These are phyloP conservation scores for Vicia villosa DNA, from an alignment of 306 rosid species.

Conservation along the genomic window DNA sequence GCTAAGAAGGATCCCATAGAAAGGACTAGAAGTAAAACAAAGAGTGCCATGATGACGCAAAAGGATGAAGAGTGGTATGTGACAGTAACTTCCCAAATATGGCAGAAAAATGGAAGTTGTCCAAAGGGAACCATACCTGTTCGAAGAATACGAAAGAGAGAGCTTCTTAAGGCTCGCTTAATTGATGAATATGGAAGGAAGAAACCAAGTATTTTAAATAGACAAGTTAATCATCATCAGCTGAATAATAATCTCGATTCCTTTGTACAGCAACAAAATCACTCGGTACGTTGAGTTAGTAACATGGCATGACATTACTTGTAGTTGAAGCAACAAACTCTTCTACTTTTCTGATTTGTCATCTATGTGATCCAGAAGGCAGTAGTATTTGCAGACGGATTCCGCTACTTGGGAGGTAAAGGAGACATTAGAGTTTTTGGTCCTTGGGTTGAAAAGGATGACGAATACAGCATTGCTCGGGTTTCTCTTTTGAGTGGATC, in stretches of 20 bases:
- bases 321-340: conserved; percentile 7
- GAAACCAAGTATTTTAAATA: conserved; percentile 37
- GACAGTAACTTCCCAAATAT: too few species aligned
- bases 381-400: conserved; percentile 46
- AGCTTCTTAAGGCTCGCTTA: too few species aligned
- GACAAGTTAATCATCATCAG: conserved; percentile 11
- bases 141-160: too few species aligned
- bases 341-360: conserved; percentile 14
- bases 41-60: conserved; percentile 33
- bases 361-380: conserved; percentile 50
- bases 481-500: conserved; percentile 57
- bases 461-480: conserved; percentile 63
- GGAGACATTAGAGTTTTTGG: conserved; percentile 55
- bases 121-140: too few species aligned
- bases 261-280: conserved; percentile 37
- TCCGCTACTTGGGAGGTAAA: conserved; percentile 59
- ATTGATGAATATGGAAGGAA: too few species aligned
- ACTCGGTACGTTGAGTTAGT: conserved; percentile 51
- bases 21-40: not conserved
- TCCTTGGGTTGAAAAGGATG: conserved; percentile 56
- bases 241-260: conserved; percentile 25
- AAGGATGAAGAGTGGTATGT: conserved; percentile 21
- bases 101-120: too few species aligned
- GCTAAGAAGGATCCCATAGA: conserved; percentile 34
- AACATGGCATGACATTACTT: not conserved